Evolutionary conservation across 768 basidiomycete genomes (phyloP).

Genomic region (Piloderma croceum): DNA sequence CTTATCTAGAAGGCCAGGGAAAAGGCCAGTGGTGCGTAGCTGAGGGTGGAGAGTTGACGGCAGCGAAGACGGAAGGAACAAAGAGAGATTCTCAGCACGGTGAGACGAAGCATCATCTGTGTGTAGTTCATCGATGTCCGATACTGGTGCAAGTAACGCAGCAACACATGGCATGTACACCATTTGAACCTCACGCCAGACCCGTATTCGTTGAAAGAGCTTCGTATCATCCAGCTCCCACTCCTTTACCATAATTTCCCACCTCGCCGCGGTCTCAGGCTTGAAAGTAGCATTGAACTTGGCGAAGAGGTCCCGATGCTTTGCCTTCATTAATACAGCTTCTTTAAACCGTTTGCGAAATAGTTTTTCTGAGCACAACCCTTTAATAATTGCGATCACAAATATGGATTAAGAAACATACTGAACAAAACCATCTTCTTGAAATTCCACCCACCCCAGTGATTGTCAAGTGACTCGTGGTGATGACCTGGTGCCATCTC

Average conservation of each 20-base stretch:
- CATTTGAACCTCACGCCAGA: not conserved
- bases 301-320: too few relatives aligned
- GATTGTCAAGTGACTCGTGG: slow-evolving; percentile 32
- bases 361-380: not conserved
- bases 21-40: slow-evolving; percentile 2
- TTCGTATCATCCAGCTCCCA: too few relatives aligned
- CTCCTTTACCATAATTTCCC: too few relatives aligned
- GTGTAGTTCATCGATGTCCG: not conserved
- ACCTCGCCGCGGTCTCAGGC: too few relatives aligned
- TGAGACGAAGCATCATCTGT: slow-evolving; percentile 5
- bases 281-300: too few relatives aligned
- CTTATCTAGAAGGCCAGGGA: not conserved
- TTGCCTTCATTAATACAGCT: slow-evolving; percentile 1
- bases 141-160: not conserved
- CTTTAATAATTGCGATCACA: not conserved
- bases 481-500: slow-evolving; percentile 33
- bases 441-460: slow-evolving; percentile 34
- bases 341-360: not conserved
- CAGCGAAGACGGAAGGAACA: not conserved
- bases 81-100: slow-evolving; percentile 5
- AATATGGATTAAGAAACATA: slow-evolving; percentile 1
- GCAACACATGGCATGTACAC: not conserved
- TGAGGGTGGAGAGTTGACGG: not conserved
- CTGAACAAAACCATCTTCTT: slow-evolving; percentile 21
- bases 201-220: too few relatives aligned